Evolutionary conservation across 2,329 filamentous ascomycete species (phyloP), one percentile per base, ranked within the genome.

Genomic region (Fusarium beomiforme): DNA sequence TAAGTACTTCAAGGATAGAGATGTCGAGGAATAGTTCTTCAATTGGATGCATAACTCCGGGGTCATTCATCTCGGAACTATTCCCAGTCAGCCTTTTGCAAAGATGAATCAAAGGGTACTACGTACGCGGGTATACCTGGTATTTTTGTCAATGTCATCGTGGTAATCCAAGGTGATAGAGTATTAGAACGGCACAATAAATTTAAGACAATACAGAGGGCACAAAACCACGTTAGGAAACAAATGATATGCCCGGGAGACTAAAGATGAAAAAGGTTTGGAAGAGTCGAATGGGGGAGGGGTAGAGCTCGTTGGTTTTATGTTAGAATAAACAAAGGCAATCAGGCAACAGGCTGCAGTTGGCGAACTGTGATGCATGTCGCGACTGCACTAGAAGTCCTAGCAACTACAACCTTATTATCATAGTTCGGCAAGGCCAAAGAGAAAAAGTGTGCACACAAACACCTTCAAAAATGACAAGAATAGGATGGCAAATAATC

Each of bases 401-500:
- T 49, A 19, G 13, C 29, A 34, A 10, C 1, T 1, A 4, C 5
- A 6, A 49, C 46, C 46, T 49, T 49, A 11, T 14, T 7, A 6
- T 14, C 9, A 9, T 8, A 6, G 26, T 9, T 17, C 3, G 4
- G 11, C 2, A 5, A 47, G 7, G 19, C n/a, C 6, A 29, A 29
- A 29, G 26, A 12, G 4, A 7, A 19, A 7, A 3, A 6, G 31
- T 8, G 21, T 5, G 12, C 6, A 11, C n/a, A 21, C 6, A 9
- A 2, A 3, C 7, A 26, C 14, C 14, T 17, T 2, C 17, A 3
- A 2, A 0, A 17, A 16, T 8, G 9, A 17, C 8, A 10, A 2
- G 2, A 17, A 2, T 0, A 6, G 1, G 17, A 8, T n/a, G 4
- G 5, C 0, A 0, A n/a, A 29, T 3, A 29, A 1, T 5, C 1